phyloP scores from a whole-genome alignment of 2,329 filamentous ascomycete genomes.

The Pseudogymnoascus sp. region DNA sequence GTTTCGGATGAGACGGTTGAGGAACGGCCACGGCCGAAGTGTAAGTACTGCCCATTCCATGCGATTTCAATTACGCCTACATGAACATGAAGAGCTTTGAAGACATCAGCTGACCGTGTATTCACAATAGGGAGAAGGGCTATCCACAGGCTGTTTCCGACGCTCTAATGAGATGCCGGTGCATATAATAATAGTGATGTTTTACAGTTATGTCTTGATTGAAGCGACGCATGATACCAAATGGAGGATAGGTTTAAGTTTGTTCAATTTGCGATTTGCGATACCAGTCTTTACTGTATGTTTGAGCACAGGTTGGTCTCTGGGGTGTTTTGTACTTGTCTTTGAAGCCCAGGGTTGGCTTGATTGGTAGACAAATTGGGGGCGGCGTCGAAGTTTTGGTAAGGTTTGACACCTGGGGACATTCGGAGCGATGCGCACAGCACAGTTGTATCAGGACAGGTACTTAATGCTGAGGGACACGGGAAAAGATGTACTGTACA shows the following conservation, averaged over 20 bases:
- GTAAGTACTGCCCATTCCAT: conserved; percentile 12
- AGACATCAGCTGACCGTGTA: not conserved
- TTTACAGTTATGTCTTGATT: conserved; percentile 5
- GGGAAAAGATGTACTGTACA: not conserved
- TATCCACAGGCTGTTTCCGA: conserved; percentile 23
- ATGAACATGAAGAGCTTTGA: not conserved
- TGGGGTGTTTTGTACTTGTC: not conserved
- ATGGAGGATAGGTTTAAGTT: not conserved
- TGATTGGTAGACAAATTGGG: not conserved
- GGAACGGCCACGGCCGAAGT: conserved; percentile 16
- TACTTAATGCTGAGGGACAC: not conserved
- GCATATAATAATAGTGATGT: conserved; percentile 2
- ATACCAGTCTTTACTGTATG: not conserved
- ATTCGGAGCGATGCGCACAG: not conserved
- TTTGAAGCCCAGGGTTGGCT: not conserved
- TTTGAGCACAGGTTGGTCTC: not conserved
- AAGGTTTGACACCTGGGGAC: not conserved
- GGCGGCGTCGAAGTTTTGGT: not conserved
- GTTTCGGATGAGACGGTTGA: conserved; percentile 13
- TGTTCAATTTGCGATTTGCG: not conserved
- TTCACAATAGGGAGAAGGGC: conserved; percentile 18
- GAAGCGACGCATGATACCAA: conserved; percentile 1
- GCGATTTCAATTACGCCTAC: not conserved
- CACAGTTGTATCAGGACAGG: not conserved
- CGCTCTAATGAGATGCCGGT: conserved; percentile 17